Conservation (phyloP, 2,329 filamentous ascomycete species). For the Paecilomyces dactylethromorphus region DNA sequence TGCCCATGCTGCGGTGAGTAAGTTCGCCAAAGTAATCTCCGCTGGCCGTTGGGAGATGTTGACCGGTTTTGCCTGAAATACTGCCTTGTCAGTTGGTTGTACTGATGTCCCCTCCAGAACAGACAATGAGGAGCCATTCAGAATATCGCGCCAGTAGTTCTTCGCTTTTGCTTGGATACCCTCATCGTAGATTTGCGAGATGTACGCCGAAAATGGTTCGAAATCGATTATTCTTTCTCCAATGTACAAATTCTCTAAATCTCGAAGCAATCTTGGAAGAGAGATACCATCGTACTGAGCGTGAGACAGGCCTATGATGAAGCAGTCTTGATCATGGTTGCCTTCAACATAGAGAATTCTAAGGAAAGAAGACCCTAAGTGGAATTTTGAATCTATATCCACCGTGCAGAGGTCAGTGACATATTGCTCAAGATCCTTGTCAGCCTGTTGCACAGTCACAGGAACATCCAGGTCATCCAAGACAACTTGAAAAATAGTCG, state of each 20-base stretch:
- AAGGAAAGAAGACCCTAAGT: slow-evolving; percentile 51
- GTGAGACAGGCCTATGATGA: slow-evolving; percentile 54
- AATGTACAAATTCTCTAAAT: slow-evolving; percentile 49
- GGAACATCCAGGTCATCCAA: slow-evolving; percentile 43
- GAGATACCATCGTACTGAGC: slow-evolving; percentile 63
- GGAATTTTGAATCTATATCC: slow-evolving; percentile 48
- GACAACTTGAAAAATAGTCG: slow-evolving; percentile 48
- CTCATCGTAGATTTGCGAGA: slow-evolving; percentile 23
- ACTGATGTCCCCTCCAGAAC: not conserved
- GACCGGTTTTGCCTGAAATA: not conserved
- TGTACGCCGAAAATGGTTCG: slow-evolving; percentile 36
- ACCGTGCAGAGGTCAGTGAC: slow-evolving; percentile 43
- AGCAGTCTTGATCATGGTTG: slow-evolving; percentile 25
- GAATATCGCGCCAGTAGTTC: not conserved
- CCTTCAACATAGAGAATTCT: slow-evolving; percentile 47
- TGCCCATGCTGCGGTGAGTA: slow-evolving; percentile 59
- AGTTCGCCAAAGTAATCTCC: slow-evolving; percentile 53
- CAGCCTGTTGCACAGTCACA: slow-evolving; percentile 30
- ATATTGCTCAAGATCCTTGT: slow-evolving; percentile 42
- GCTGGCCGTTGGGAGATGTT: slow-evolving; percentile 39
- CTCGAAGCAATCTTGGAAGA: slow-evolving; percentile 51
- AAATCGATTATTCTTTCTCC: slow-evolving; percentile 22
- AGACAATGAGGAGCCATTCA: not conserved
- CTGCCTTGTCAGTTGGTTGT: not conserved
- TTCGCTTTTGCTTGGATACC: slow-evolving; percentile 40